A percentile compares a stretch with the other conserved stretches of the same genome.
Conservation (phyloP, 139 green algal species). For the Closterium sp. region DNA sequence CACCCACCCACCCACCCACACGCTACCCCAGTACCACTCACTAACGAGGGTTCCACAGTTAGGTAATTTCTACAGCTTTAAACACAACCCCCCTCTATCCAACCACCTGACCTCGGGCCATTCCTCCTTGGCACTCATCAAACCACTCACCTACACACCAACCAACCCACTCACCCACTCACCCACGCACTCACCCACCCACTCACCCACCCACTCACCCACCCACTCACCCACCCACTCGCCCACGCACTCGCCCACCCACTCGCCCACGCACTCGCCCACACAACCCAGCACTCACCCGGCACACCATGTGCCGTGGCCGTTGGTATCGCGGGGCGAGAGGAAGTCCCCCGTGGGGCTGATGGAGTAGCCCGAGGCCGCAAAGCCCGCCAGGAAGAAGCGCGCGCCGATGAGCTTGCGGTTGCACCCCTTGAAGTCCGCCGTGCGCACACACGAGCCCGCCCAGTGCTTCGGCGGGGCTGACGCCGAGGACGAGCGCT, state of each 20-base stretch:
- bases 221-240: background rate
- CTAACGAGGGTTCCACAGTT: too few species aligned
- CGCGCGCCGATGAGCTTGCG: conserved; percentile 16
- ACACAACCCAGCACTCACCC: background rate
- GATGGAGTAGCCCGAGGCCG: background rate
- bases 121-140: too few species aligned
- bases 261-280: too few species aligned
- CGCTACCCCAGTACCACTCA: background rate
- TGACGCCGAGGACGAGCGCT: background rate
- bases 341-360: conserved; percentile 14
- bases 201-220: background rate
- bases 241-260: conserved; percentile 9
- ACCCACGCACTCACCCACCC: background rate
- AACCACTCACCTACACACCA: background rate
- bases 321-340: conserved; percentile 17
- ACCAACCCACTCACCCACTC: background rate
- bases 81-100: too few species aligned
- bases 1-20: conserved; percentile 4
- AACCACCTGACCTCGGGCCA: too few species aligned
- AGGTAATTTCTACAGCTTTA: too few species aligned
- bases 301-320: conserved; percentile 25
- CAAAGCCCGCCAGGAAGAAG: conserved; percentile 21
- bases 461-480: background rate
- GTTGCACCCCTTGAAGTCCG: background rate
- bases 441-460: background rate